Evolutionary conservation across 1,139 yeast species (phyloP), one percentile per base, ranked within the genome.

Genomic region (Arxiozyma telluris): DNA sequence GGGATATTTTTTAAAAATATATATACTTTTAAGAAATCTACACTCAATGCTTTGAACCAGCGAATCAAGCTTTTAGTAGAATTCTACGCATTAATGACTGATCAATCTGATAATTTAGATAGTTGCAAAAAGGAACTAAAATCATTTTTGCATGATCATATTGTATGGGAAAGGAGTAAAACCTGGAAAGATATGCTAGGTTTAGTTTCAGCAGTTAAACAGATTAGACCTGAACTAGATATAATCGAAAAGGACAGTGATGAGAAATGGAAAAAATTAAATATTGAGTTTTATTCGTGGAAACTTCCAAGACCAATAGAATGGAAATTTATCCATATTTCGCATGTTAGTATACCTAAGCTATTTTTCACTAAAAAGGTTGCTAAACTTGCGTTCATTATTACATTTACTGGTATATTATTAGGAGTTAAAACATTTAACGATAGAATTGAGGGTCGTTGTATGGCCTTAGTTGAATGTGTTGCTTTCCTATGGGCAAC

Each of bases 111-210:
- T 43, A 57, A 65, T 41, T 41, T 69, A 2, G 67, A 64, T 11
- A 61, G 59, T 7, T 66, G 69, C 48, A 59, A 60, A 47, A 57
- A 59, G 34, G 84, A 80, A 61, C 72, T 84, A 59, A 81, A 83
- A 51, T 76, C 84, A 5, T 82, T 78, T 60, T 72, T 84, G 57
- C 77, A 87, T 64, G 90, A 84, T 58, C 87, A 83, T 63, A 84
- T 84, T 51, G 87, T 84, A 15, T 84, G 88, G 86, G 88, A 83
- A 65, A 75, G 89, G 71, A 81, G 82, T 58, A 82, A 86, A 0
- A 83, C 83, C 5, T 83, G 88, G 88, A 79, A 84, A 64, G 88
- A 83, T 64, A 80, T 83, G 82, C 74, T 82, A 57, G 85, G 86
- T 1, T 68, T 82, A 54, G 84, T 81, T 61, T 76, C 82, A 57